These are phyloP conservation scores for Gossypium thurberi DNA, from an alignment of 345 rosid genomes.

Conservation along the genomic window DNA sequence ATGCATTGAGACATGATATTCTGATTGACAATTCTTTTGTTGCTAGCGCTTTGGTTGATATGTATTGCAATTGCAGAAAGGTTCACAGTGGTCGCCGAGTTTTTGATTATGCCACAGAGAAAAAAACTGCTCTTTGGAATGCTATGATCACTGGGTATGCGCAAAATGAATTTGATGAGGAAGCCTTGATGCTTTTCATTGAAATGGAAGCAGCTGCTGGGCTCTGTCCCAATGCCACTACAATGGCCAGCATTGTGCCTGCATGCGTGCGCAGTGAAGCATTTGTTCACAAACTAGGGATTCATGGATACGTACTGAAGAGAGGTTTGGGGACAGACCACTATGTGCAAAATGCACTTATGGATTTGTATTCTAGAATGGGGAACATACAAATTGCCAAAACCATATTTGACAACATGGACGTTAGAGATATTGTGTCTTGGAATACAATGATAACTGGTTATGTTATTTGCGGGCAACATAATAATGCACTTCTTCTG, in stretches of 20 bases:
- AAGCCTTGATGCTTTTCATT: slow-evolving; percentile 61
- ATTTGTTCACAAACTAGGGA: slow-evolving; percentile 53
- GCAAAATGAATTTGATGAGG: slow-evolving; percentile 55
- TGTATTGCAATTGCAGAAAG: slow-evolving; percentile 76
- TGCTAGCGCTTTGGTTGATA: slow-evolving; percentile 87
- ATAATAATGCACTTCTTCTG: slow-evolving; percentile 51
- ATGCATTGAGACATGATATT: slow-evolving; percentile 58
- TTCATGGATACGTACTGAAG: slow-evolving; percentile 71
- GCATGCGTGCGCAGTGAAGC: slow-evolving; percentile 55
- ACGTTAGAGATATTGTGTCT: slow-evolving; percentile 60
- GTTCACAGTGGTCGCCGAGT: slow-evolving; percentile 57
- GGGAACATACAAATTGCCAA: slow-evolving; percentile 52
- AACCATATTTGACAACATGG: slow-evolving; percentile 54
- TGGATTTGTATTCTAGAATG: slow-evolving; percentile 80
- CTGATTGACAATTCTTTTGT: slow-evolving; percentile 68
- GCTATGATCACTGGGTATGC: slow-evolving; percentile 90
- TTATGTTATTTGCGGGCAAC: slow-evolving; percentile 48
- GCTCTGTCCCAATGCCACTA: slow-evolving; percentile 64
- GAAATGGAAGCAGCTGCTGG: slow-evolving; percentile 61
- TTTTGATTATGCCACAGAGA: slow-evolving; percentile 43
- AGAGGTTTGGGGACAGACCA: slow-evolving; percentile 48
- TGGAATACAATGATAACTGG: slow-evolving; percentile 89
- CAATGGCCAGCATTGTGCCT: slow-evolving; percentile 75
- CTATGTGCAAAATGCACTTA: slow-evolving; percentile 81
- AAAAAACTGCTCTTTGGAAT: slow-evolving; percentile 67